Conservation (phyloP, 2,329 filamentous ascomycete species). For the Botrytis medusae region DNA sequence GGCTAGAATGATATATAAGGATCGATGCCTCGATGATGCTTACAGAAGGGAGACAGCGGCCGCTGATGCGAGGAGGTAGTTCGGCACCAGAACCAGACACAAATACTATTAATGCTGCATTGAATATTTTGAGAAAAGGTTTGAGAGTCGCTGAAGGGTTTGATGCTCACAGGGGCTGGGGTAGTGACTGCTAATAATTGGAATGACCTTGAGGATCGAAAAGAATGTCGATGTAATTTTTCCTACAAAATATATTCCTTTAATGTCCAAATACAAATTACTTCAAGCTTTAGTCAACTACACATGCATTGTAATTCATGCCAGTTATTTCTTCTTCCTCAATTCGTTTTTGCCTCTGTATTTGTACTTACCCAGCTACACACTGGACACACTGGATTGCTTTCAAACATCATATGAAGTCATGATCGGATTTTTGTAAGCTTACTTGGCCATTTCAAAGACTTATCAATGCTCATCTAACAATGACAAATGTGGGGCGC, state of each 20-base stretch:
- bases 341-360: not conserved
- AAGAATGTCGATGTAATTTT: not conserved
- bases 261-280: not conserved
- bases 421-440: not conserved
- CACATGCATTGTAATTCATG: not conserved
- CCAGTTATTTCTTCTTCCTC: too few relatives aligned
- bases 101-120: constrained; percentile 42
- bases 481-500: constrained; percentile 1
- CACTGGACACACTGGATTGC: not conserved
- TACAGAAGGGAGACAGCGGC: constrained; percentile 51
- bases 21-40: constrained; percentile 55
- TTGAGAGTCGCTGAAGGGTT: constrained; percentile 32
- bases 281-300: not conserved
- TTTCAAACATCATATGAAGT: not conserved
- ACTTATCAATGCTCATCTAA: constrained; percentile 12
- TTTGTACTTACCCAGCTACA: not conserved
- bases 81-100: constrained; percentile 20
- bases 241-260: not conserved
- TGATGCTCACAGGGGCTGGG: constrained; percentile 32
- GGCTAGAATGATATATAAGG: constrained; percentile 47
- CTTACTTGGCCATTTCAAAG: not conserved
- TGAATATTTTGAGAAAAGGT: constrained; percentile 49
- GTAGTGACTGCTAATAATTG: constrained; percentile 27
- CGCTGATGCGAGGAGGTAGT: constrained; percentile 30
- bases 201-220: not conserved